phyloP scores from a whole-genome alignment of 1,284 basidiomycete genomes.

The Afroboletus lepidellus region DNA sequence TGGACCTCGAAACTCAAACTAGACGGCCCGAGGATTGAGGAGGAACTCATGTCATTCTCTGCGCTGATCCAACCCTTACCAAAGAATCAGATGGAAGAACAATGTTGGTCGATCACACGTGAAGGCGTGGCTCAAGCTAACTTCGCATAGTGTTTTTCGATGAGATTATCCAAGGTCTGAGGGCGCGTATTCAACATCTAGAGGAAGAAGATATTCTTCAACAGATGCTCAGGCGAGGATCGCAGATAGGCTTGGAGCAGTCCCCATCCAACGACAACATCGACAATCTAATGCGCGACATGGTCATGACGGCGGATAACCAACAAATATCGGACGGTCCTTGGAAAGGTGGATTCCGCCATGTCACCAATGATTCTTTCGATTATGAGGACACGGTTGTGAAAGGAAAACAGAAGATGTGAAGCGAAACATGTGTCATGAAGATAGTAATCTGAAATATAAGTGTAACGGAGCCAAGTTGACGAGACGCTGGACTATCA shows the following conservation, averaged over 20 bases:
- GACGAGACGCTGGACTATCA: neutral
- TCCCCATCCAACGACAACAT: constrained; percentile 56
- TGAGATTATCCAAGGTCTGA: constrained; percentile 51
- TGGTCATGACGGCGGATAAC: constrained; percentile 34
- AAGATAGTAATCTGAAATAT: neutral
- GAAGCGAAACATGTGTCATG: neutral
- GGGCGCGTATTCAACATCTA: constrained; percentile 49
- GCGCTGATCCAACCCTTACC: constrained; percentile 26
- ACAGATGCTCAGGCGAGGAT: constrained; percentile 54
- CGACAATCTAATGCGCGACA: constrained; percentile 61
- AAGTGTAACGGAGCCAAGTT: neutral
- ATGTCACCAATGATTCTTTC: constrained; percentile 19
- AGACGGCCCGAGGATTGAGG: constrained; percentile 32
- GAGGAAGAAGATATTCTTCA: constrained; percentile 69
- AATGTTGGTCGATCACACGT: constrained; percentile 22
- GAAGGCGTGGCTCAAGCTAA: constrained; percentile 18
- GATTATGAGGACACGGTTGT: constrained; percentile 27
- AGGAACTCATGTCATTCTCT: constrained; percentile 29
- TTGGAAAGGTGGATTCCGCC: constrained; percentile 25
- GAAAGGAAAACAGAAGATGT: constrained; percentile 28
- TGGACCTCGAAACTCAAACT: constrained; percentile 42
- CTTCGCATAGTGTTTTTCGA: constrained; percentile 39
- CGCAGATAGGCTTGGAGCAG: constrained; percentile 49
- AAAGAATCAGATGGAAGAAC: constrained; percentile 32
- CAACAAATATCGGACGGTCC: constrained; percentile 26